These are phyloP conservation scores for Sarocladium kiliense DNA, from an alignment of 2,329 filamentous ascomycete genomes.

Conservation along the genomic window DNA sequence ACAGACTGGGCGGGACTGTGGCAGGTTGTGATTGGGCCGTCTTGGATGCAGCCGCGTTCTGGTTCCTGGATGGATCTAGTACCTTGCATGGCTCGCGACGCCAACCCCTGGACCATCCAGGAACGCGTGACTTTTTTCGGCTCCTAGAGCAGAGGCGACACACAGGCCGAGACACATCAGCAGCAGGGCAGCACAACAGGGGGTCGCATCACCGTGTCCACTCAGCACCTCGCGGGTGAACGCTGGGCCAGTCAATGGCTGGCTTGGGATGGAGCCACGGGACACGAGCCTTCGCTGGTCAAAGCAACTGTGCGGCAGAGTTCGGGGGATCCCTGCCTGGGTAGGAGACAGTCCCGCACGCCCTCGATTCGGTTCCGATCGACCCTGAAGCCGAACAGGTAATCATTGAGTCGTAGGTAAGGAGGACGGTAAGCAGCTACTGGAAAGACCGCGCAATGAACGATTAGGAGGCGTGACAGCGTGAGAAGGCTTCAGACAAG, in stretches of 20 bases:
- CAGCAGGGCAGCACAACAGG: constrained; percentile 4
- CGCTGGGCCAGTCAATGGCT: background rate
- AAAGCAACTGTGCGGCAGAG: constrained; percentile 1
- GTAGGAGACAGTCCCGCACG: background rate
- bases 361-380: constrained; percentile 4
- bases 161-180: constrained; percentile 8
- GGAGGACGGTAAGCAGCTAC: background rate
- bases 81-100: constrained; percentile 7
- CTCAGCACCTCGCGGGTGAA: background rate
- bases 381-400: background rate
- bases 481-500: background rate
- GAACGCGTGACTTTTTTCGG: constrained; percentile 7
- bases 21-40: background rate
- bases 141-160: constrained; percentile 4
- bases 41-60: constrained; percentile 1
- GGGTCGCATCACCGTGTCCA: constrained; percentile 1
- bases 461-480: too few species aligned
- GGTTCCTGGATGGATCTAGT: constrained; percentile 8
- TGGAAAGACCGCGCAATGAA: too few species aligned
- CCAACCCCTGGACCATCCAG: constrained; percentile 4
- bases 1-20: background rate
- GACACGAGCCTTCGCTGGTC: constrained; percentile 4
- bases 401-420: background rate
- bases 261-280: background rate
- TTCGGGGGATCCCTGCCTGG: constrained; percentile 5